These are phyloP conservation scores for Didymella glomerata DNA, from an alignment of 2,329 filamentous ascomycete species.

Conservation along the genomic window DNA sequence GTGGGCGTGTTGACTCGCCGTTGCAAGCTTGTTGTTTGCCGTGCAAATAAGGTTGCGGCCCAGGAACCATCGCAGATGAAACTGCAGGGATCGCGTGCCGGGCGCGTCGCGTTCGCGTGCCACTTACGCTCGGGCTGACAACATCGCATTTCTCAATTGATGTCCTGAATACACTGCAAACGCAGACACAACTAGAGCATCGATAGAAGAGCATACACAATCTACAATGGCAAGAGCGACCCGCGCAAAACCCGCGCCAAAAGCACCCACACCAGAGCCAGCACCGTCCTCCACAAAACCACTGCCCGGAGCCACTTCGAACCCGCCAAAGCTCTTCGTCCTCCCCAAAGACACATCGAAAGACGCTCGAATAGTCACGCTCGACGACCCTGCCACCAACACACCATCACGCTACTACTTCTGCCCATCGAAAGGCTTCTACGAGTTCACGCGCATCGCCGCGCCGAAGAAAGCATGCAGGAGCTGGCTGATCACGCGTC, in stretches of 20 bases:
- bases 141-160: neutral
- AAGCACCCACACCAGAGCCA: slow-evolving; percentile 35
- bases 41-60: slow-evolving; percentile 38
- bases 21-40: slow-evolving; percentile 26
- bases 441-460: slow-evolving; percentile 67
- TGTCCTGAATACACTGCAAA: too few species aligned
- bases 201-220: neutral
- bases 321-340: slow-evolving; percentile 64
- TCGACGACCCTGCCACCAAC: slow-evolving; percentile 63
- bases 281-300: slow-evolving; percentile 32
- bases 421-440: slow-evolving; percentile 66
- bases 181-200: neutral
- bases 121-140: slow-evolving; percentile 12
- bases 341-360: slow-evolving; percentile 62
- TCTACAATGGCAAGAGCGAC: slow-evolving; percentile 45
- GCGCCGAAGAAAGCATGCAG: slow-evolving; percentile 60
- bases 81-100: slow-evolving; percentile 43
- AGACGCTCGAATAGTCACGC: slow-evolving; percentile 63
- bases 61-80: slow-evolving; percentile 37
- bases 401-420: slow-evolving; percentile 64
- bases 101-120: slow-evolving; percentile 21
- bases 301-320: slow-evolving; percentile 49
- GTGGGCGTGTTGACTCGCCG: slow-evolving; percentile 23
- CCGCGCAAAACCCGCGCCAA: slow-evolving; percentile 43
- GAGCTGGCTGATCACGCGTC: slow-evolving; percentile 62